Base-by-base conservation (phyloP, 352 stramenopile genomes). In the Thraustotheca clavata region DNA sequence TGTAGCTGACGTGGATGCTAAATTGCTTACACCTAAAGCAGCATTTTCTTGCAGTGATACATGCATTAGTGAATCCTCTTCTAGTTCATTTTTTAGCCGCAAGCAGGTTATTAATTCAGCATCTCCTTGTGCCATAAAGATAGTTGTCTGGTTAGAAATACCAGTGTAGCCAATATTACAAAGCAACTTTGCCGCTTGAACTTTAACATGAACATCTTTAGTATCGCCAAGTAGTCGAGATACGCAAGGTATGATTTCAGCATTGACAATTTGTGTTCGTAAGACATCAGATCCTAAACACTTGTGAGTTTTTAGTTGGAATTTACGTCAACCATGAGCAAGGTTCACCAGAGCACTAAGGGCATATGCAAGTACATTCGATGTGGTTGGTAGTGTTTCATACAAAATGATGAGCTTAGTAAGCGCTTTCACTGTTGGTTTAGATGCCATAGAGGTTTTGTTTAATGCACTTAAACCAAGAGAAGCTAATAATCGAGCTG, bases 281-380 rank as follows among this genome's bases (percentile, higher is more conserved):
- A 91, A 59, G 34, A 89, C 77, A 40, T 91, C 82, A 16, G 78
- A 89, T 59, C 86, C 81, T 90, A 52, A n/a, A n/a, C n/a, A n/a
- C n/a, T n/a, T n/a, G n/a, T n/a, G n/a, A n/a, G n/a, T n/a, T n/a
- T n/a, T n/a, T n/a, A n/a, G n/a, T n/a, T n/a, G n/a, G n/a, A n/a
- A n/a, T n/a, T n/a, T n/a, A n/a, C n/a, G n/a, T n/a, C n/a, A n/a
- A n/a, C 80, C 74, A 39, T 86, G 69, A 1, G 74, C 77, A n/a
- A 90, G 65, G 50, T 88, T 90, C 9, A 87, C 77, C 11, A 90
- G 75, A 18, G 81, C 77, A 26, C 7, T 48, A 1, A 57, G 48
- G 14, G n/a, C 35, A 1, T 76, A 75, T 2, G 76, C 54, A 1
- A 88, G 59, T 40, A 83, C 70, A 12, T 72, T 47, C n/a, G 11